Base-by-base conservation (phyloP, 2,329 filamentous ascomycete genomes). In the Apiospora aurea region DNA sequence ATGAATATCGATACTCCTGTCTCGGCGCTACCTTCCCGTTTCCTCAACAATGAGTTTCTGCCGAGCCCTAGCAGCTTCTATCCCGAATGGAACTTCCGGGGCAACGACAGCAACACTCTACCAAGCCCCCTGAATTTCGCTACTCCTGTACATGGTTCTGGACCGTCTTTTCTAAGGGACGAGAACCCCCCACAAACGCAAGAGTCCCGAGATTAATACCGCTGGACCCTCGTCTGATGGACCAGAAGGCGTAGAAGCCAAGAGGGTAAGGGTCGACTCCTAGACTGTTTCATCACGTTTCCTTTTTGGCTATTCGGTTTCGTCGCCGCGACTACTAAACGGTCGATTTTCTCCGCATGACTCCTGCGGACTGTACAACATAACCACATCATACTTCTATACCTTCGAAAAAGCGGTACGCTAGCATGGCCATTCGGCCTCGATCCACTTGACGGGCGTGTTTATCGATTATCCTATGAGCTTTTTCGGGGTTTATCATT, bases 11-110 rank as follows among this genome's bases (percentile, higher is more conserved):
- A 96, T 79, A 96, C 96, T 0, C 96, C 96, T 0, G 95, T 97
- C n/a, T 98, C 95, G 1, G 95, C 96, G 4, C 86, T 99, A 14
- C 96, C 96, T 0, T 97, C 94, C 69, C 91, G 96, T 53, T 98
- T 98, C 81, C 92, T 98, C 76, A 93, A 92, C 72, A 94, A 93
- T 75, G 94, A 95, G 47, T 91, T 98, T 70, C 86, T 98, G 21
- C 95, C 96, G 0, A 97, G 94, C 71, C 96, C 96, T 0, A 97
- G 93, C 75, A 94, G 91, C 75, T 98, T 98, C 83, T 98, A 97
- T 78, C 91, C 93, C 0, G 95, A 97, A 74, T 98, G 95, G 95
- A 92, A 93, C 75, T 95, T 94, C 81, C 80, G 91, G 81, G 80
- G 88, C 78, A 81, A 86, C 71, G 93, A 96, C 75, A 93, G 88